Evolutionary conservation across 495 filamentous ascomycete genomes (phyloP).

Genomic region (Hypoxylon fuscum): DNA sequence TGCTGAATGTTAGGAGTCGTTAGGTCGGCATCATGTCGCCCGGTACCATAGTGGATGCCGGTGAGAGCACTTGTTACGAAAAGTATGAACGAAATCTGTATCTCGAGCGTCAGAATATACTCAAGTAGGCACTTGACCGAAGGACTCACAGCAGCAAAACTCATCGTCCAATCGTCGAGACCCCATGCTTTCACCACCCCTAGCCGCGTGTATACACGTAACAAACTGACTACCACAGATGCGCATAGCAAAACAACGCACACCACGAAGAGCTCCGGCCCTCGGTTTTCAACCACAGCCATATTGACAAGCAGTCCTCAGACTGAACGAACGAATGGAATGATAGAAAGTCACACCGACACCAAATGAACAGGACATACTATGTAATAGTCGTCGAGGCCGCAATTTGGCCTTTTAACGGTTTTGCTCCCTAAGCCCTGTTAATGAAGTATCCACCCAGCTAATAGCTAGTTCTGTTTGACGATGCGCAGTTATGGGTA

Average conservation of each 20-base stretch:
- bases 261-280: slow-evolving; percentile 34
- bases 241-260: slow-evolving; percentile 20
- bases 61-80: slow-evolving; percentile 11
- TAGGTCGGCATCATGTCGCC: slow-evolving; percentile 29
- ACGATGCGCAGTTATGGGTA: too few species aligned
- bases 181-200: slow-evolving; percentile 23
- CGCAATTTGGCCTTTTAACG: too few species aligned
- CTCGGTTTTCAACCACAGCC: slow-evolving; percentile 22
- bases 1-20: background rate
- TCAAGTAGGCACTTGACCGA: background rate
- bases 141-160: slow-evolving; percentile 4
- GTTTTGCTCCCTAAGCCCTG: too few species aligned
- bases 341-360: too few species aligned
- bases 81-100: slow-evolving; percentile 26
- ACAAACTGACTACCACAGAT: slow-evolving; percentile 6
- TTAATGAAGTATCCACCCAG: too few species aligned
- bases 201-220: slow-evolving; percentile 20
- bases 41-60: slow-evolving; percentile 34
- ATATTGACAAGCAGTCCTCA: background rate
- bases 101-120: background rate
- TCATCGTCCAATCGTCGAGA: slow-evolving; percentile 27
- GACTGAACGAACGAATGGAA: too few species aligned
- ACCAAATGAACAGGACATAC: too few species aligned
- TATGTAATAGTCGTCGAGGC: too few species aligned
- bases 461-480: too few species aligned